A percentile compares a stretch with the other conserved stretches of the same genome.
These are phyloP conservation scores for Quercus agrifolia DNA, from an alignment of 306 rosid species.

Conservation along the genomic window DNA sequence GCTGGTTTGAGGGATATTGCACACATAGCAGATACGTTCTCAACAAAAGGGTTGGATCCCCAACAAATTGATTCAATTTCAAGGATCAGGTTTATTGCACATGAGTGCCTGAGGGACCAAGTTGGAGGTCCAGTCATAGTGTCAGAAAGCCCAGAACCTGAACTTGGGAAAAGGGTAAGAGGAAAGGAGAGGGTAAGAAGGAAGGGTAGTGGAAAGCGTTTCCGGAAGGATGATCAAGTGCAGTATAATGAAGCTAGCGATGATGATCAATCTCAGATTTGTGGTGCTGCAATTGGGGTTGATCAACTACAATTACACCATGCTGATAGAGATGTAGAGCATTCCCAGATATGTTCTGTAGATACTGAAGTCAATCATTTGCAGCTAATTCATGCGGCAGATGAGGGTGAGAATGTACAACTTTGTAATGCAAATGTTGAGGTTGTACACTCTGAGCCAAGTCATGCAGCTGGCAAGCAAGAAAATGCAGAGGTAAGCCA, in stretches of 20 bases:
- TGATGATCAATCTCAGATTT: slow-evolving; percentile 75
- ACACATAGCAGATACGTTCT: slow-evolving; percentile 81
- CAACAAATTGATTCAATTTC: slow-evolving; percentile 77
- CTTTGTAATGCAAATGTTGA: slow-evolving; percentile 54
- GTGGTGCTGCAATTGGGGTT: slow-evolving; percentile 56
- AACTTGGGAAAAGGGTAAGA: slow-evolving; percentile 75
- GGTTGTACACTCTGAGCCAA: slow-evolving; percentile 56
- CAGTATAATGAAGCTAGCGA: slow-evolving; percentile 60
- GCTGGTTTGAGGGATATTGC: slow-evolving; percentile 97
- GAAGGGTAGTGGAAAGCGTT: slow-evolving; percentile 68
- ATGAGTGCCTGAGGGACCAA: slow-evolving; percentile 95
- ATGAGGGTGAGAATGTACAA: slow-evolving; percentile 43
- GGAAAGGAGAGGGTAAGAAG: slow-evolving; percentile 98
- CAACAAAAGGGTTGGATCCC: slow-evolving; percentile 81
- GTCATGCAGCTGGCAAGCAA: slow-evolving; percentile 38
- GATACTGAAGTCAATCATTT: slow-evolving; percentile 45
- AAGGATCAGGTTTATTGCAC: slow-evolving; percentile 79
- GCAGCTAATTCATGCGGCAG: slow-evolving; percentile 50
- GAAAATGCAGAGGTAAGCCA: slow-evolving; percentile 37
- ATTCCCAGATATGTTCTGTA: slow-evolving; percentile 48
- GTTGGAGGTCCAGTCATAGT: slow-evolving; percentile 67
- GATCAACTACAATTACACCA: slow-evolving; percentile 51
- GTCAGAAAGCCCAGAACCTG: slow-evolving; percentile 50
- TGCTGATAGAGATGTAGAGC: slow-evolving; percentile 51
- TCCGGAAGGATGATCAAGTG: slow-evolving; percentile 65